These are phyloP conservation scores for Trichoderma polysporum DNA, from an alignment of 2,329 filamentous ascomycete genomes.

Conservation along the genomic window DNA sequence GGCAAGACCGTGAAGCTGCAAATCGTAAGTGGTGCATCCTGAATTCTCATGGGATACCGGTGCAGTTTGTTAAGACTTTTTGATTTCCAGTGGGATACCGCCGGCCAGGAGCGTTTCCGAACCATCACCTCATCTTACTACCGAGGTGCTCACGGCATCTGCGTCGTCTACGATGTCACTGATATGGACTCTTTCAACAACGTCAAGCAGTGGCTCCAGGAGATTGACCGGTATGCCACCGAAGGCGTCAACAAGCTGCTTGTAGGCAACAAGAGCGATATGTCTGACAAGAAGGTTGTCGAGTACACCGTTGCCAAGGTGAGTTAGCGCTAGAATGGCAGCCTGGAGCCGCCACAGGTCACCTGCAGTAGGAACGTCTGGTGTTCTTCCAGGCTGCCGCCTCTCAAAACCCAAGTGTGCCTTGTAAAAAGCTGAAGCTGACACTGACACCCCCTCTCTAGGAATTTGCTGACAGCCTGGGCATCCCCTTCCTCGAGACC, in stretches of 20 bases:
- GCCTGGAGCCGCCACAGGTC: constrained; percentile 3
- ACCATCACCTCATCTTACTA: constrained; percentile 99
- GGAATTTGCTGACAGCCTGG: constrained; percentile 98
- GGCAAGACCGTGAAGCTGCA: constrained; percentile 99
- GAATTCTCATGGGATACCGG: neutral
- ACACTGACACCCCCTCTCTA: constrained; percentile 42
- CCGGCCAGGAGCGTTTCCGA: constrained; percentile 98
- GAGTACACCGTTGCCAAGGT: constrained; percentile 99
- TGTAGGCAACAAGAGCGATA: constrained; percentile 99
- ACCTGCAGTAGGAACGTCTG: neutral
- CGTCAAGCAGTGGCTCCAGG: constrained; percentile 99
- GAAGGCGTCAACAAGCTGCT: constrained; percentile 99
- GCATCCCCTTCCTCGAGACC: constrained; percentile 98
- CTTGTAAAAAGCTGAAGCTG: constrained; percentile 20
- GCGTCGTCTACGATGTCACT: constrained; percentile 99
- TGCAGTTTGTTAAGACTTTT: neutral
- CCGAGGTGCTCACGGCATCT: constrained; percentile 97
- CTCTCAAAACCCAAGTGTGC: neutral
- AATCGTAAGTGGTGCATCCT: constrained; percentile 67
- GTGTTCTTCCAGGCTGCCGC: constrained; percentile 8
- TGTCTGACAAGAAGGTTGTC: constrained; percentile 99
- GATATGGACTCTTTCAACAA: constrained; percentile 99
- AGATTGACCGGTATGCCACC: constrained; percentile 98
- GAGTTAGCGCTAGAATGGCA: constrained; percentile 33
- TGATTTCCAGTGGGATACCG: constrained; percentile 84